Conservation (phyloP, 2,329 filamentous ascomycete genomes). For the Fusarium sp. region DNA sequence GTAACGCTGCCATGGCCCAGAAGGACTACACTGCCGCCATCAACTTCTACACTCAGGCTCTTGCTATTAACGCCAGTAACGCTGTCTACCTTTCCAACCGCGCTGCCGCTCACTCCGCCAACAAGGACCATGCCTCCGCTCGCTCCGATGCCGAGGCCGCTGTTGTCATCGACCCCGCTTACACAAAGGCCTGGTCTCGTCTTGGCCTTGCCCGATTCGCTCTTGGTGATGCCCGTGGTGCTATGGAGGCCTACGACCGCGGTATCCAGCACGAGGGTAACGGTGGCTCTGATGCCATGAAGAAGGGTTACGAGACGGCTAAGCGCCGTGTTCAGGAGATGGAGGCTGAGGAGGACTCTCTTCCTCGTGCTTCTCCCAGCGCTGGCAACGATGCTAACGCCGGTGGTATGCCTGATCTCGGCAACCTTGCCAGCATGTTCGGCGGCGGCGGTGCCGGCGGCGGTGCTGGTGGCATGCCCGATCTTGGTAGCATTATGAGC, state of each 20-base stretch:
- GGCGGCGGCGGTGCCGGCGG: conserved; percentile 62
- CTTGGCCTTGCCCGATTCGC: conserved; percentile 92
- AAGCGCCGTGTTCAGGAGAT: conserved; percentile 88
- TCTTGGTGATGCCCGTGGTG: conserved; percentile 87
- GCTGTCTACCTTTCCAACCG: conserved; percentile 98
- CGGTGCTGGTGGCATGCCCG: conserved; percentile 84
- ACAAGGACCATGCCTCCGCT: conserved; percentile 84
- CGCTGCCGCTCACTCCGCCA: conserved; percentile 89
- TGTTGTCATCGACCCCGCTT: conserved; percentile 86
- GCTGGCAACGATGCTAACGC: conserved; percentile 61
- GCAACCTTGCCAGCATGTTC: conserved; percentile 77
- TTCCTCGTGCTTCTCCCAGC: conserved; percentile 61
- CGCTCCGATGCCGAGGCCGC: conserved; percentile 91
- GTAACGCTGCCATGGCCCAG: conserved; percentile 93
- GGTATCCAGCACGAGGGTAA: conserved; percentile 95
- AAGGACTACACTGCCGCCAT: conserved; percentile 90
- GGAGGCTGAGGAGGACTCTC: conserved; percentile 58
- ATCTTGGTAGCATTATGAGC: conserved; percentile 87
- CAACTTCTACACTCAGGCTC: conserved; percentile 86
- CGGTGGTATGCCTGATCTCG: conserved; percentile 73
- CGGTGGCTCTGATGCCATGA: conserved; percentile 96
- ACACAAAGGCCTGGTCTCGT: conserved; percentile 97
- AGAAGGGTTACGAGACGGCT: conserved; percentile 94
- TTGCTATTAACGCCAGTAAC: conserved; percentile 83
- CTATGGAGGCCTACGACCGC: conserved; percentile 93